Evolutionary conservation across 495 filamentous ascomycete species (phyloP), one percentile per base, ranked within the genome.

Genomic region (Penicillium ochrochloron): DNA sequence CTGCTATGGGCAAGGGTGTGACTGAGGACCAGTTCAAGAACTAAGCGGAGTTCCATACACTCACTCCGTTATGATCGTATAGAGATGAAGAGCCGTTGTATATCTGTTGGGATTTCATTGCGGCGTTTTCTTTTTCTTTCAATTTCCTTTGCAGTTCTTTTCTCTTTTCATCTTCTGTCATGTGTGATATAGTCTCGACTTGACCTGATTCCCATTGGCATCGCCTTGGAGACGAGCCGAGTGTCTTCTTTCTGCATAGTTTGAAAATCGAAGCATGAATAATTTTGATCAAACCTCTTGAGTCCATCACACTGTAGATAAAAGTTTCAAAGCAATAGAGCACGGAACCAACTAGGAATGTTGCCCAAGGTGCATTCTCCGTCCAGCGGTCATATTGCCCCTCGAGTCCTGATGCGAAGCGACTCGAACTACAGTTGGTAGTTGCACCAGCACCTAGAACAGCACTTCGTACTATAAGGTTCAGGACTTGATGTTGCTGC

Each of bases 1-100:
- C 89, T 41, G 95, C 95, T 5, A 99, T 98, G 95, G 95, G 95
- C 12, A 92, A 92, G 82, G 95, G 96, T 51, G 95, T 99, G 58
- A 99, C 95, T 14, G 95, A 99, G 84, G 93, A 97, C 74, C 95
- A 99, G 82, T 98, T 99, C 76, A 88, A 87, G 71, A 57, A 75
- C 52, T 73, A 50, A 74, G 59, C 64, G 54, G 42, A n/a, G 10
- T 41, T 34, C 25, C 25, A 9, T 39, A 27, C 4, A 27, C 25
- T 27, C 25, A 31, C 23, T 31, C 41, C 48, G 23, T 59, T 35
- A 46, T 64, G 37, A 60, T 64, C n/a, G 21, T 35, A 5, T n/a
- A 56, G 48, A 31, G 31, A 56, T 56, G 34, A 23, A 14, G 56
- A 44, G 21, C 23, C 21, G 37, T 56, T 48, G 41, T 65, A 51